Conservation (phyloP, 306 rosid genomes). For the Casuarina glauca region DNA sequence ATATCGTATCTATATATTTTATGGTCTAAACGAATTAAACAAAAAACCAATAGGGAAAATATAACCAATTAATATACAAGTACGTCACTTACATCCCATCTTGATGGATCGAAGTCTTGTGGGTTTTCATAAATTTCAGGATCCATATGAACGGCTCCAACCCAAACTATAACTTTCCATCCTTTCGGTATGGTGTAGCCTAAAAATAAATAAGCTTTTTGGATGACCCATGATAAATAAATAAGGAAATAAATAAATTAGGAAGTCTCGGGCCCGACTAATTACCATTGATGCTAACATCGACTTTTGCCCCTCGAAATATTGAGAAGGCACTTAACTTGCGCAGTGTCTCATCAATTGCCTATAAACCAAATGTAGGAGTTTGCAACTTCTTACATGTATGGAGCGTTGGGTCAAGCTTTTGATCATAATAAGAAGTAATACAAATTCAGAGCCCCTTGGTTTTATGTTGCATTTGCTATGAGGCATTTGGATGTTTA, state of each 20-base stretch:
- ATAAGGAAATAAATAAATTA: background rate
- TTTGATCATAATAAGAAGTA: background rate
- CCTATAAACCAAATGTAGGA: slow-evolving; percentile 8
- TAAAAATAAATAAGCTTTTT: background rate
- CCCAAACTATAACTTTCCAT: slow-evolving; percentile 37
- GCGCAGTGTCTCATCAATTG: slow-evolving; percentile 33
- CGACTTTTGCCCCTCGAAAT: slow-evolving; percentile 34
- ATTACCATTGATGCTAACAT: slow-evolving; percentile 31
- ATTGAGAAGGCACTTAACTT: slow-evolving; percentile 17
- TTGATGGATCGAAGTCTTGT: slow-evolving; percentile 30
- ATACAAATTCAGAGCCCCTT: background rate
- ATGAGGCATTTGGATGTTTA: background rate
- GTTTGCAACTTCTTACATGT: background rate
- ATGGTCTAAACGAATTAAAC: background rate
- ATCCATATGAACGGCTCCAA: slow-evolving; percentile 40
- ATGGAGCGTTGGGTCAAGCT: background rate
- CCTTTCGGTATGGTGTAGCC: slow-evolving; percentile 40
- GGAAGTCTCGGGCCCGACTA: background rate
- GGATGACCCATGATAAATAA: background rate
- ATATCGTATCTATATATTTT: background rate
- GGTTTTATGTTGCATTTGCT: background rate
- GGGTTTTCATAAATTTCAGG: slow-evolving; percentile 30
- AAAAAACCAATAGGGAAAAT: background rate
- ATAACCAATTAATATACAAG: background rate
- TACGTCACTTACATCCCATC: slow-evolving; percentile 36